These are phyloP conservation scores for Boletus rubroflammeus DNA, from an alignment of 768 basidiomycete species.

Conservation along the genomic window DNA sequence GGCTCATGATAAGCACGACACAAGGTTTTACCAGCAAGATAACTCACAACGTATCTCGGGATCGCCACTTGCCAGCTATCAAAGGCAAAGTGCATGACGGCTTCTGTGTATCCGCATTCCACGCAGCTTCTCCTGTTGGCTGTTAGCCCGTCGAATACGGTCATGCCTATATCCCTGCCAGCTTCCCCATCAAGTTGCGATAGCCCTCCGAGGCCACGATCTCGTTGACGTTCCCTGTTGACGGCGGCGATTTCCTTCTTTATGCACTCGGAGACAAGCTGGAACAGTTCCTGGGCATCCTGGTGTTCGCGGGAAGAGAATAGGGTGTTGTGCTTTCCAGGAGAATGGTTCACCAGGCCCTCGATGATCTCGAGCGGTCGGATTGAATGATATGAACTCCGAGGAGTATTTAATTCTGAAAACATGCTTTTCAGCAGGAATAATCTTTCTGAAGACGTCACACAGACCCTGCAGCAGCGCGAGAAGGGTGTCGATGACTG, in stretches of 20 bases:
- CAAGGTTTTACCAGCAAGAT: slow-evolving; percentile 1
- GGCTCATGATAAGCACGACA: slow-evolving; percentile 8
- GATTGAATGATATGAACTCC: slow-evolving; percentile 53
- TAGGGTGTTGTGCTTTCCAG: slow-evolving; percentile 56
- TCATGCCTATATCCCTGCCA: slow-evolving; percentile 48
- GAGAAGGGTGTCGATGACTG: slow-evolving; percentile 78
- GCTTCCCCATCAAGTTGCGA: slow-evolving; percentile 24
- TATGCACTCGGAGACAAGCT: slow-evolving; percentile 85
- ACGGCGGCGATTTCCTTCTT: slow-evolving; percentile 80
- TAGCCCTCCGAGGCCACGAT: slow-evolving; percentile 68
- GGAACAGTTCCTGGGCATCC: slow-evolving; percentile 98
- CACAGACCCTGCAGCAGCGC: slow-evolving; percentile 63
- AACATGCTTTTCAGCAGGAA: slow-evolving; percentile 2
- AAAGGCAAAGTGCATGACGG: slow-evolving; percentile 88
- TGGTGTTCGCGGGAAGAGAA: slow-evolving; percentile 93
- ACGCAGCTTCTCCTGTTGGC: slow-evolving; percentile 87
- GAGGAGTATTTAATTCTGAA: slow-evolving; percentile 64
- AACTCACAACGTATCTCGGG: slow-evolving; percentile 58
- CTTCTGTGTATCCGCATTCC: slow-evolving; percentile 89
- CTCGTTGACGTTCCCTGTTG: slow-evolving; percentile 63
- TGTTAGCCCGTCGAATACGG: slow-evolving; percentile 86
- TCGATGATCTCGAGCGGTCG: slow-evolving; percentile 71
- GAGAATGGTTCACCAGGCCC: slow-evolving; percentile 55
- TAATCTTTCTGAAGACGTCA: not conserved
- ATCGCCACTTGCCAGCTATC: slow-evolving; percentile 82